Evolutionary conservation across 1,284 basidiomycete genomes (phyloP), one percentile per base, ranked within the genome.

Genomic region (Heliocybe sulcata): DNA sequence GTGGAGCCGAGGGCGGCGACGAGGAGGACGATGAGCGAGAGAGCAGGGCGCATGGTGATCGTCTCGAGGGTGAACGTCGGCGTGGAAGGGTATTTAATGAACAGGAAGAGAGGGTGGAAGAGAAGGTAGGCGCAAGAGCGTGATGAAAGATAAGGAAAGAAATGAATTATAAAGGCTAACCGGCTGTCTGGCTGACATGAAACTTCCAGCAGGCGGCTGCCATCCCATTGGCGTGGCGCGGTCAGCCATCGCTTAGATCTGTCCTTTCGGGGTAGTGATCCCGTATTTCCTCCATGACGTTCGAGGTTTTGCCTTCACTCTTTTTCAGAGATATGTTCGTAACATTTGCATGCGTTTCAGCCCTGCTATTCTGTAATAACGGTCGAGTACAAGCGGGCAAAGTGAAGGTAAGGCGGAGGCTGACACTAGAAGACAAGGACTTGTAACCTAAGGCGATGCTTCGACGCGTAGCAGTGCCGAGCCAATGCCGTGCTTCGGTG

Each of bases 1-100:
- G 23, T 23, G 11, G 47, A 49, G 38, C 16, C 38, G 16, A 49
- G 47, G 27, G 47, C 47, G 47, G 47, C 22, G 47, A 25, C 27
- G 47, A 49, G 6, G 47, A 49, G 47, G 27, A 49, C 47, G 47
- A 49, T 22, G 47, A 49, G 47, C 23, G 47, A 25, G 27, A 45
- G 42, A 20, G 42, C 23, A 20, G 47, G 22, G 27, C 47, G 47
- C 47, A 49, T 49, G 8, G 27, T 49, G 10, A 26, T 26, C 42
- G 42, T 45, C 29, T 31, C 38, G 38, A 42, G 38, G 38, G 12
- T 4, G 38, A 20, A 42, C 38, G 38, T 20, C 16, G 16, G n/a
- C 8, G 16, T 6, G 38, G 38, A n/a, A n/a, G n/a, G n/a, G n/a
- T n/a, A n/a, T n/a, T 16, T 42, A n/a, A 42, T 42, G 19, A n/a